Evolutionary conservation across 2,329 filamentous ascomycete species (phyloP).

Genomic region (Phaeoacremonium minimum): DNA sequence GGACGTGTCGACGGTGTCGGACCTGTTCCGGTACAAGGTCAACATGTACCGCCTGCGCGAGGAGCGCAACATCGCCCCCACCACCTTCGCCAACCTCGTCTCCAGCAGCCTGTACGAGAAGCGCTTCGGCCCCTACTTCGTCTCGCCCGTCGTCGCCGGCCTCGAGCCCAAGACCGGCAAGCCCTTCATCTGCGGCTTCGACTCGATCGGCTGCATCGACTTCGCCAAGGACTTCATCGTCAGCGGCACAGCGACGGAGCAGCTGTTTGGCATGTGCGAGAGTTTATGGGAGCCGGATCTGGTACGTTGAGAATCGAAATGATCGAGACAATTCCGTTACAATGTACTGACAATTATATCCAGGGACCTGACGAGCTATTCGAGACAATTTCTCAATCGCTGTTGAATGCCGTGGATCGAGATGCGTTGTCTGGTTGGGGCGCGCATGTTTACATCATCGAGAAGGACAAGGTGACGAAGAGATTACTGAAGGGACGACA

Average conservation of each 20-base stretch:
- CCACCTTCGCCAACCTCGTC: conserved; percentile 95
- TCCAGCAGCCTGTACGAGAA: conserved; percentile 88
- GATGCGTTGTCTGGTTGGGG: conserved; percentile 98
- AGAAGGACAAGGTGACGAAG: conserved; percentile 99
- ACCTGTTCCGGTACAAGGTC: conserved; percentile 99
- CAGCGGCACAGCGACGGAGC: conserved; percentile 90
- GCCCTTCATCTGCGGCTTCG: conserved; percentile 98
- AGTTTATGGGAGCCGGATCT: conserved; percentile 96
- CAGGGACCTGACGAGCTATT: conserved; percentile 91
- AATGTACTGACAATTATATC: conserved; percentile 11
- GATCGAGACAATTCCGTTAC: too few relatives aligned
- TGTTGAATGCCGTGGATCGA: conserved; percentile 93
- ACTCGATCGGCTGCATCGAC: conserved; percentile 98
- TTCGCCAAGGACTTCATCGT: conserved; percentile 99
- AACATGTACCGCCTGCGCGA: conserved; percentile 99
- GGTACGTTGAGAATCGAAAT: too few relatives aligned
- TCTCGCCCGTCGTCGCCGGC: conserved; percentile 89
- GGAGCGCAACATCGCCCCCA: conserved; percentile 91
- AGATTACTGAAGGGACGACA: conserved; percentile 96
- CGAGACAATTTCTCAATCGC: conserved; percentile 94
- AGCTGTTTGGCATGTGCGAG: conserved; percentile 98
- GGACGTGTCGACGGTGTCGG: conserved; percentile 88
- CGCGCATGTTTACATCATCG: conserved; percentile 98
- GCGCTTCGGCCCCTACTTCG: conserved; percentile 94
- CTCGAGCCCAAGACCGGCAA: conserved; percentile 90